Percentiles rank a stretch among this genome's conserved stretches.
Conservation (phyloP, 1,139 yeast species). For the Wickerhamiella pararugosa region DNA sequence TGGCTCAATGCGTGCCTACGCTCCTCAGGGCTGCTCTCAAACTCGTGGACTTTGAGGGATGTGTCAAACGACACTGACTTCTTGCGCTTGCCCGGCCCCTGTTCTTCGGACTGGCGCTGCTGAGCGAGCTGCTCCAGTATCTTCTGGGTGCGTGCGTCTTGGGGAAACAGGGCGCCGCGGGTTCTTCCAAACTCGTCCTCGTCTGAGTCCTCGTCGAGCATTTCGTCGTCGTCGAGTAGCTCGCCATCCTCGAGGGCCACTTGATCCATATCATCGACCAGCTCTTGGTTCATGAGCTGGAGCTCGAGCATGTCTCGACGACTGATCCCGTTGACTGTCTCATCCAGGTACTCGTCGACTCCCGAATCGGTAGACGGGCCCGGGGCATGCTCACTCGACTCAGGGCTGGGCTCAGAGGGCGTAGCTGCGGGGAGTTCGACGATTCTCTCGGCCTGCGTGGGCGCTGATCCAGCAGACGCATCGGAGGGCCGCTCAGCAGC, state of each 20-base stretch:
- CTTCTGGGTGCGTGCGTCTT: conserved; percentile 9
- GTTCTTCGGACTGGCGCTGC: not conserved
- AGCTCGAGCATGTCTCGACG: conserved; percentile 40
- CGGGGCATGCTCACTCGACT: not conserved
- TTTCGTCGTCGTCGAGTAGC: conserved; percentile 27
- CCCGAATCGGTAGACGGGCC: not conserved
- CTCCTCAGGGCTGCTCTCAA: conserved; percentile 16
- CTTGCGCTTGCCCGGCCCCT: not conserved
- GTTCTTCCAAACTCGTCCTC: conserved; percentile 29
- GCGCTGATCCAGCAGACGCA: too few species aligned
- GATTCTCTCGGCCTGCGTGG: too few species aligned
- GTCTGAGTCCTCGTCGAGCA: conserved; percentile 25
- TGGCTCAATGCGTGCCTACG: conserved; percentile 10
- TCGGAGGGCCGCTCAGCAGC: not conserved
- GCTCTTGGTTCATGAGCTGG: conserved; percentile 33
- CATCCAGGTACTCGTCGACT: conserved; percentile 14
- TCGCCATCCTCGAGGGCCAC: conserved; percentile 26
- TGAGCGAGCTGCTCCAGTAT: conserved; percentile 9
- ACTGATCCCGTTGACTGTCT: conserved; percentile 9
- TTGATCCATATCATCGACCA: conserved; percentile 25
- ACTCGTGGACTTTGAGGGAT: conserved; percentile 23
- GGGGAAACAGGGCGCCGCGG: conserved; percentile 25
- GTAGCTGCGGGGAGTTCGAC: too few species aligned
- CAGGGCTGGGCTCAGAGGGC: too few species aligned
- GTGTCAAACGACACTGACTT: conserved; percentile 15